Percentiles rank a stretch among this genome's conserved stretches.
Conservation (phyloP, 1,284 basidiomycete species). For the Trichosporon sp. region DNA sequence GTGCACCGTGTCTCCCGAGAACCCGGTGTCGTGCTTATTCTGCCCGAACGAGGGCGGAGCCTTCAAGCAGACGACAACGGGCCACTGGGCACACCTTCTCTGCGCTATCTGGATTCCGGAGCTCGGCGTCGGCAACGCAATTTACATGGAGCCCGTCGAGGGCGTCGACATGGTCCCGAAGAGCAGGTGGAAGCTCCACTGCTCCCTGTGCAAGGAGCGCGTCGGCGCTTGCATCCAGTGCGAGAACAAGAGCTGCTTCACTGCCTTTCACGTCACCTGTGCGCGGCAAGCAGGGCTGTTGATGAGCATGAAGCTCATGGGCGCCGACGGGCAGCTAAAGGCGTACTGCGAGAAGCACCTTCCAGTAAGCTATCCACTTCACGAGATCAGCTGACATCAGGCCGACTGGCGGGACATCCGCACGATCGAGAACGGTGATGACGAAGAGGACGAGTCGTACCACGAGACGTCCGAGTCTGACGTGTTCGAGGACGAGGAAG, state of each 20-base stretch:
- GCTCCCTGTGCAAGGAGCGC: slow-evolving; percentile 78
- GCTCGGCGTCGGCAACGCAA: slow-evolving; percentile 87
- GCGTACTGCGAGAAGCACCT: slow-evolving; percentile 88
- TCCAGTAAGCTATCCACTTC: slow-evolving; percentile 63
- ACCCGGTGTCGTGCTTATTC: slow-evolving; percentile 87
- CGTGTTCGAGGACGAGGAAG: slow-evolving; percentile 39
- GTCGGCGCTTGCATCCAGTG: slow-evolving; percentile 97
- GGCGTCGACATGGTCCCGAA: slow-evolving; percentile 87
- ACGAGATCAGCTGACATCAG: slow-evolving; percentile 27
- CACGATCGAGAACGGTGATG: slow-evolving; percentile 41
- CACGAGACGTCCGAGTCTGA: slow-evolving; percentile 38
- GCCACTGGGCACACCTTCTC: slow-evolving; percentile 93
- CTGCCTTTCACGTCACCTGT: slow-evolving; percentile 94
- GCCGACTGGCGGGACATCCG: slow-evolving; percentile 30
- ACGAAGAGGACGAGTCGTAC: slow-evolving; percentile 33
- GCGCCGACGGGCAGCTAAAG: slow-evolving; percentile 60
- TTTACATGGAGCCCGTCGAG: slow-evolving; percentile 98
- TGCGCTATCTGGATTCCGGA: slow-evolving; percentile 99
- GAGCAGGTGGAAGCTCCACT: slow-evolving; percentile 92
- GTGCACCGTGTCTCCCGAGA: slow-evolving; percentile 96
- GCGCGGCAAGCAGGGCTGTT: slow-evolving; percentile 81
- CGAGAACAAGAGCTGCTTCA: slow-evolving; percentile 84
- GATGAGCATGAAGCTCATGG: slow-evolving; percentile 80
- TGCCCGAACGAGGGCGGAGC: slow-evolving; percentile 97
- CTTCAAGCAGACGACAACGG: slow-evolving; percentile 93